Conservation (phyloP, 441 rosid species). For the Erysimum pusillum region DNA sequence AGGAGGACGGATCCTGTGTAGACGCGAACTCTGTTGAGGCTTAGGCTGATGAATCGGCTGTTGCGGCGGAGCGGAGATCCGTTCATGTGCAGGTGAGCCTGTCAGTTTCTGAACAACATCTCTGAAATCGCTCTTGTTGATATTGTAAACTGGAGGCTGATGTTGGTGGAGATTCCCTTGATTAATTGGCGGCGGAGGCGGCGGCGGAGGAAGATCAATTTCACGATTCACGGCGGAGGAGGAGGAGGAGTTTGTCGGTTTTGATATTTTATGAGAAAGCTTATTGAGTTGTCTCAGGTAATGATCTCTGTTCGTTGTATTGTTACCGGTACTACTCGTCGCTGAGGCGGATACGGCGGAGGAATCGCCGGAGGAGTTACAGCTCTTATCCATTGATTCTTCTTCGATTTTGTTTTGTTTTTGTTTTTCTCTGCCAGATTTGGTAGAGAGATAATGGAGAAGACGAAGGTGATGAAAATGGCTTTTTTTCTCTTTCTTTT, state of each 20-base stretch:
- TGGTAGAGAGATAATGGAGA: slow-evolving; percentile 50
- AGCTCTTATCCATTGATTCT: slow-evolving; percentile 69
- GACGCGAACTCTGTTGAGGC: slow-evolving; percentile 76
- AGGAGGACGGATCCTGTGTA: slow-evolving; percentile 96
- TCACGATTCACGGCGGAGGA: slow-evolving; percentile 29
- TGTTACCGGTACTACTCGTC: slow-evolving; percentile 40
- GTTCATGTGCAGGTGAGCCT: slow-evolving; percentile 88
- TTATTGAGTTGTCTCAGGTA: slow-evolving; percentile 79
- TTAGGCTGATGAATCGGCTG: slow-evolving; percentile 71
- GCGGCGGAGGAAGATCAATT: slow-evolving; percentile 39
- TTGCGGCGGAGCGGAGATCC: slow-evolving; percentile 76
- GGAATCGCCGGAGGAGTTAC: slow-evolving; percentile 66
- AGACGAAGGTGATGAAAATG: slow-evolving; percentile 41
- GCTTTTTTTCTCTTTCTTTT: neutral
- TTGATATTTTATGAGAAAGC: slow-evolving; percentile 87
- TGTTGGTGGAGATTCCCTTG: slow-evolving; percentile 62
- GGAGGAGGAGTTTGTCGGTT: slow-evolving; percentile 59
- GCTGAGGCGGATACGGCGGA: slow-evolving; percentile 47
- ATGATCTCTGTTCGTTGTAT: slow-evolving; percentile 49
- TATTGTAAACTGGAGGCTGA: slow-evolving; percentile 95
- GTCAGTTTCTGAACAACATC: slow-evolving; percentile 96
- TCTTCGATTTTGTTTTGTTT: neutral
- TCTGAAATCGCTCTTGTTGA: slow-evolving; percentile 91
- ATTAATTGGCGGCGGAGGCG: slow-evolving; percentile 31
- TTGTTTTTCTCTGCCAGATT: slow-evolving; percentile 39